Conservation (phyloP, 129 eudicot species). For the Apium graveolens region DNA sequence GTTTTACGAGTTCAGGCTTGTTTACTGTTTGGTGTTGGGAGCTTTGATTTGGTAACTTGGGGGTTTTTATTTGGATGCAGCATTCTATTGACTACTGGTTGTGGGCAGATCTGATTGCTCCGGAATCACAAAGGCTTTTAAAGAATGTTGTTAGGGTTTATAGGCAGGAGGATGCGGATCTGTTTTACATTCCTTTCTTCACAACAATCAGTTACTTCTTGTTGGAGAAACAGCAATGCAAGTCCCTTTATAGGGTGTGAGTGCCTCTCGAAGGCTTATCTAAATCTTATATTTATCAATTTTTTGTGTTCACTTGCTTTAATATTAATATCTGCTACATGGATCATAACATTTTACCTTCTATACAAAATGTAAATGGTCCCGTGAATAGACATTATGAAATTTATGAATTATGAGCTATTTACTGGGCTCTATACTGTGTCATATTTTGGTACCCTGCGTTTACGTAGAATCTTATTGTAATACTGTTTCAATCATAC, state of each 20-base stretch:
- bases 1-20: not conserved
- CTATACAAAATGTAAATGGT: not conserved
- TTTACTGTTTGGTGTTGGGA: not conserved
- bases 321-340: not conserved
- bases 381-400: not conserved
- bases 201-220: slow-evolving; percentile 93
- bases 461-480: not conserved
- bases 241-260: slow-evolving; percentile 99
- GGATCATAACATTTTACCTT: not conserved
- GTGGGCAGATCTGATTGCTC: slow-evolving; percentile 93
- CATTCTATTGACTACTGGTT: slow-evolving; percentile 94
- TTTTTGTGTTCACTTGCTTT: not conserved
- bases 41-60: slow-evolving; percentile 1
- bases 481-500: not conserved
- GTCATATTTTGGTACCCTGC: not conserved
- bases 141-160: slow-evolving; percentile 70
- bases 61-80: slow-evolving; percentile 30
- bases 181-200: slow-evolving; percentile 92
- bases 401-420: not conserved
- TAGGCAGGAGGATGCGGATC: slow-evolving; percentile 81
- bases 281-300: not conserved
- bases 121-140: slow-evolving; percentile 63
- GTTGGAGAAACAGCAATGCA: slow-evolving; percentile 96
- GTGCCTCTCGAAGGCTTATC: slow-evolving; percentile 36
- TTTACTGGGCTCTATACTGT: not conserved